Base-by-base conservation (phyloP, 306 rosid species). In the Hippophae tibetana region DNA sequence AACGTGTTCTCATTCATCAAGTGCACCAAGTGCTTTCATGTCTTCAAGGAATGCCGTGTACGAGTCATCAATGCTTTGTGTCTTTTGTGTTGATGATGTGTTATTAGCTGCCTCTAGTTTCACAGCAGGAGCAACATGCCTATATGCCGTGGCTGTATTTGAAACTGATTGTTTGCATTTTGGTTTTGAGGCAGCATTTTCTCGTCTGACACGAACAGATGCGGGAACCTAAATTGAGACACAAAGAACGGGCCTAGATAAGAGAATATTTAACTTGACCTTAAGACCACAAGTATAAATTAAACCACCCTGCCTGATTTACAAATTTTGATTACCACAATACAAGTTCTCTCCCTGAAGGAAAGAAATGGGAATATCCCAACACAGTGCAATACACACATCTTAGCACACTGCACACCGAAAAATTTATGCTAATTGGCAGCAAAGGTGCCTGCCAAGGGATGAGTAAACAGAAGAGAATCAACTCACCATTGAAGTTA, bases 161-260 rank as follows among this genome's bases (percentile, higher is more conserved):
- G 90, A 23, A 52, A 57, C 13, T 25, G 87, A 11, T n/a, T 76
- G 69, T 58, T 88, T 93, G 27, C 88, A 81, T 65, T 92, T 83
- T 66, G 81, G 46, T 81, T 83, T 92, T 14, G 84, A 59, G 68
- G 65, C 47, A 56, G 84, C 78, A 47, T 69, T 64, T 72, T 93
- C 99, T 54, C 99, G 89, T 78, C 99, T 86, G 49, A 82, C 99
- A 60, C 99, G 82, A 43, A 93, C 99, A 58, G 95, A 88, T 47
- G 99, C 96, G 65, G 94, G 93, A 77, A 88, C 80, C 96, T 88
- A 45, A 65, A 61, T 53, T 50, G 62, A 70, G 72, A 72, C 58
- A 60, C 53, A 47, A 44, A 65, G 9, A 69, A 65, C 9, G 57
- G 45, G 57, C 63, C 38, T 31, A 1, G 5, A 31, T 31, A 4